Evolutionary conservation across 805 yeast genomes (phyloP).

Genomic region (Metschnikowia corniflorae): DNA sequence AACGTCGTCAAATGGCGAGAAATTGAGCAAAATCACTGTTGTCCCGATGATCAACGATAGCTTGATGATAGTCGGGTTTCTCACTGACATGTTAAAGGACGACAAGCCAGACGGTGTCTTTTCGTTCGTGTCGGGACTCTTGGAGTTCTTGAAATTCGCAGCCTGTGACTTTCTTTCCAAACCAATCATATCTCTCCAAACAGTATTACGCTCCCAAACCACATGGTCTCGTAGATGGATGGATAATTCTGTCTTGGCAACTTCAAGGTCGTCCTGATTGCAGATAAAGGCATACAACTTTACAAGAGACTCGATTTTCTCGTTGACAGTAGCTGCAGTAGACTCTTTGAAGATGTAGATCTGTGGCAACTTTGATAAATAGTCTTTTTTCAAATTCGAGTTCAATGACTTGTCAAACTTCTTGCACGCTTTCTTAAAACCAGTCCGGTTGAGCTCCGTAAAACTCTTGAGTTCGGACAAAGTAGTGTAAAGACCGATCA

Average conservation of each 20-base stretch:
- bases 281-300: conserved; percentile 27
- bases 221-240: conserved; percentile 54
- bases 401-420: conserved; percentile 52
- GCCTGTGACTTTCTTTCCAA: conserved; percentile 80
- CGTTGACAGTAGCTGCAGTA: conserved; percentile 30
- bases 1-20: conserved; percentile 58
- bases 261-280: conserved; percentile 41
- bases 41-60: conserved; percentile 45
- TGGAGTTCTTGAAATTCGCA: conserved; percentile 34
- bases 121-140: conserved; percentile 3
- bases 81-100: conserved; percentile 16
- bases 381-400: conserved; percentile 40
- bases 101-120: conserved; percentile 13
- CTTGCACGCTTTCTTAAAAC: conserved; percentile 50
- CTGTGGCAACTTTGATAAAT: conserved; percentile 44
- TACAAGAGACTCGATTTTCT: conserved; percentile 30
- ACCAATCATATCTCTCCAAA: conserved; percentile 56
- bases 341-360: conserved; percentile 38
- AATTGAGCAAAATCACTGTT: conserved; percentile 50
- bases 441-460: conserved; percentile 50
- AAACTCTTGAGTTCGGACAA: conserved; percentile 48
- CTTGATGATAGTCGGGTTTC: conserved; percentile 36
- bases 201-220: conserved; percentile 54
- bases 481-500: conserved; percentile 43
- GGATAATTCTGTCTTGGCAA: conserved; percentile 52